These are phyloP conservation scores for Psilocybe subaeruginosa DNA, from an alignment of 768 basidiomycete genomes.

Conservation along the genomic window DNA sequence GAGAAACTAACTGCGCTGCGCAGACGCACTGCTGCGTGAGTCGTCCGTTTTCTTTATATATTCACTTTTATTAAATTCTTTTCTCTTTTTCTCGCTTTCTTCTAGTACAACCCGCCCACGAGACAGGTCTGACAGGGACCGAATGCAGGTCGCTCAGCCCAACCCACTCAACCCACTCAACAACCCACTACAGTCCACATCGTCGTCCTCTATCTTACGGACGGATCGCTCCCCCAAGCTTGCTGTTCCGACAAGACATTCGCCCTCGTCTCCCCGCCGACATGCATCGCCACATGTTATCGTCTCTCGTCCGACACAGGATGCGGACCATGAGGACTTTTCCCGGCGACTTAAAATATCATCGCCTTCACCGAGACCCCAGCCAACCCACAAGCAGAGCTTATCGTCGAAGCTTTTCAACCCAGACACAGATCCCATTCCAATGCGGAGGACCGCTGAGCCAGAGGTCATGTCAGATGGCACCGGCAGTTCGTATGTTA, in stretches of 20 bases:
- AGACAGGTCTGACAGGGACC: conserved; percentile 49
- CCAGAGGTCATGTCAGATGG: conserved; percentile 67
- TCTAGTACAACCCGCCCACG: conserved; percentile 47
- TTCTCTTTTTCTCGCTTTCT: conserved; percentile 12
- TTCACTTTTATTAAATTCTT: neutral
- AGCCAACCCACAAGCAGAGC: conserved; percentile 35
- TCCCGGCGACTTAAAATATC: conserved; percentile 74
- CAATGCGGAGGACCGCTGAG: conserved; percentile 62
- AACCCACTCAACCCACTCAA: conserved; percentile 26
- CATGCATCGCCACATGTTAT: conserved; percentile 36
- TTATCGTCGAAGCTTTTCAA: conserved; percentile 63
- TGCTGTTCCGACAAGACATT: conserved; percentile 25
- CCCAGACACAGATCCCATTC: conserved; percentile 70
- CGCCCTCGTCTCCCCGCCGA: conserved; percentile 36
- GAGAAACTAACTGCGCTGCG: conserved; percentile 71
- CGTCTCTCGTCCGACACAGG: conserved; percentile 38
- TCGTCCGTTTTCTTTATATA: conserved; percentile 3
- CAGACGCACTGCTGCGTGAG: conserved; percentile 27
- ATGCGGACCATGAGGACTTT: conserved; percentile 75
- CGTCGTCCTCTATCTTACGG: conserved; percentile 18
- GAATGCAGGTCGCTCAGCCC: conserved; percentile 28
- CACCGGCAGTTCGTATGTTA: conserved; percentile 53
- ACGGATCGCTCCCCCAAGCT: conserved; percentile 34
- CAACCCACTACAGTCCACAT: neutral
- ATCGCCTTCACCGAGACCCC: conserved; percentile 39